These are phyloP conservation scores for Trametes meyenii DNA, from an alignment of 768 basidiomycete species.

Conservation along the genomic window DNA sequence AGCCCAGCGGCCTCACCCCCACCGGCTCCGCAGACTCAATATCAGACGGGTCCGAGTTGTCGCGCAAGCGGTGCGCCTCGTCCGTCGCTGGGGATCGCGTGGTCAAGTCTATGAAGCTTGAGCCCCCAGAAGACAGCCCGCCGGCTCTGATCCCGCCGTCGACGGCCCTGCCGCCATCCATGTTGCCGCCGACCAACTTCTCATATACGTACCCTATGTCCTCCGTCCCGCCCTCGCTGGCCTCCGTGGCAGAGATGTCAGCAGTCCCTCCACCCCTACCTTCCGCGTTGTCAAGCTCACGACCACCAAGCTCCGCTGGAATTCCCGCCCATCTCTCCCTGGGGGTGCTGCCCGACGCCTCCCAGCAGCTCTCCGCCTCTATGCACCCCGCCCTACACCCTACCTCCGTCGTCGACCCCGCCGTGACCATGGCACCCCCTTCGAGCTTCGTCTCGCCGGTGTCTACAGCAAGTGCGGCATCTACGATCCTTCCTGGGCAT, in stretches of 20 bases:
- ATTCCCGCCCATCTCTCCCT: slow-evolving; percentile 21
- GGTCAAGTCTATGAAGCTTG: slow-evolving; percentile 51
- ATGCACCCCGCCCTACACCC: slow-evolving; percentile 12
- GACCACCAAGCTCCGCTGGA: slow-evolving; percentile 32
- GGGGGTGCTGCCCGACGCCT: slow-evolving; percentile 24
- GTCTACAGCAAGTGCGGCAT: slow-evolving; percentile 11
- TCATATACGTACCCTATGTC: slow-evolving; percentile 24
- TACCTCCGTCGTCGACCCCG: slow-evolving; percentile 2
- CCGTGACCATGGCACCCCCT: slow-evolving; percentile 15
- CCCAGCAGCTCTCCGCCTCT: slow-evolving; percentile 14
- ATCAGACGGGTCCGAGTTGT: slow-evolving; percentile 42
- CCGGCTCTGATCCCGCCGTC: slow-evolving; percentile 29
- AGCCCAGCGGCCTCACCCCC: slow-evolving; percentile 22
- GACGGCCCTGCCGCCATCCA: slow-evolving; percentile 21
- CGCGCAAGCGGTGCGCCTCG: slow-evolving; percentile 55
- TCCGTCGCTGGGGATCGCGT: slow-evolving; percentile 48
- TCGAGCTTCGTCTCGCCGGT: slow-evolving; percentile 7
- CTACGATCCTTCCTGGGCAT: slow-evolving; percentile 17
- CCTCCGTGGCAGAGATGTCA: slow-evolving; percentile 34
- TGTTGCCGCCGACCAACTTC: slow-evolving; percentile 30
- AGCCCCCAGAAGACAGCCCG: slow-evolving; percentile 47
- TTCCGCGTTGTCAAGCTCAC: slow-evolving; percentile 32
- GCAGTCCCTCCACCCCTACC: slow-evolving; percentile 34
- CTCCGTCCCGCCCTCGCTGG: slow-evolving; percentile 22
- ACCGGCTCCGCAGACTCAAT: slow-evolving; percentile 32